Base-by-base conservation (phyloP, 2,329 filamentous ascomycete genomes). In the Fusarium sp. region DNA sequence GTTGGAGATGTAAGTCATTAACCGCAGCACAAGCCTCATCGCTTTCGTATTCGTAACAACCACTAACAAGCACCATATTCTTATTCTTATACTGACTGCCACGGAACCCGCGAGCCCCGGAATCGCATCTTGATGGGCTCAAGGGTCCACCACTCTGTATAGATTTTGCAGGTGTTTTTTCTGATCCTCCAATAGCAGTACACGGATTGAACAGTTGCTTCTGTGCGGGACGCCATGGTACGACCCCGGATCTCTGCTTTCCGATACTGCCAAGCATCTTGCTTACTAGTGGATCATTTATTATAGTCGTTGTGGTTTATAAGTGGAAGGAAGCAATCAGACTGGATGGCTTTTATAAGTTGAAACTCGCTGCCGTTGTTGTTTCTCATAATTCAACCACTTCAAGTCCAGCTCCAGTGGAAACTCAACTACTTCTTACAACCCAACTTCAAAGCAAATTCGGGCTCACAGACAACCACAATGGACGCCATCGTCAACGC, bases 211-310 rank as follows among this genome's bases (percentile, higher is more conserved):
- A 26, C 28, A 50, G 35, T 12, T 41, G 26, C 35, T 34, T 25
- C 39, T 52, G 28, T 32, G 48, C 29, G 34, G 29, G 38, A 39
- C 25, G 35, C 4, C 26, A 58, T 68, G 46, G 53, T 61, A 52
- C 53, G 64, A 70, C 39, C 25, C 29, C 67, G 67, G 67, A 67
- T 61, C 58, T 70, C 13, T 31, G 50, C 22, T 42, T 66, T 55
- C 67, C 58, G 67, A 51, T 22, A 11, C 29, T 45, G 61, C 57
- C 47, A 65, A 58, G 52, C n/a, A 45, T 19, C 19, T 53, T 29
- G 56, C 26, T 49, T 60, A 34, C 15, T 12, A 19, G 26, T 25
- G 29, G 28, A 25, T 15, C 8, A 19, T n/a, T 24, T 15, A 22
- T 48, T n/a, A 15, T 50, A 12, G 29, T 24, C 49, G 39, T 34